Conservation (phyloP, 805 yeast species). For the Saitoella complicata region DNA sequence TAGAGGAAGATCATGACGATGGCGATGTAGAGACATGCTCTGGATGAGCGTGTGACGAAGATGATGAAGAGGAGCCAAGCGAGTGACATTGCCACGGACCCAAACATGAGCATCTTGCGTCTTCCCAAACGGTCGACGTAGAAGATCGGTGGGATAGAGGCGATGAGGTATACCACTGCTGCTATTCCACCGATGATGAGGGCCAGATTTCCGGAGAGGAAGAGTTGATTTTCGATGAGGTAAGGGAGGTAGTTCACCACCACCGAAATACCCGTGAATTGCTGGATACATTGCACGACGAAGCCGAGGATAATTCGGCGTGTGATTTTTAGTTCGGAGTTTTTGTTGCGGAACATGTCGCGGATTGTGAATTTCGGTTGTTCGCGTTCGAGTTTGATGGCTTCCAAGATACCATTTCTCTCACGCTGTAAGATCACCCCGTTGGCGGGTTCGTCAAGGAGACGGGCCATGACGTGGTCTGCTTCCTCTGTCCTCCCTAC, state of each 20-base stretch:
- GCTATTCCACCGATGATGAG: background rate
- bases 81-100: background rate
- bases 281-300: background rate
- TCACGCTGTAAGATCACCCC: background rate
- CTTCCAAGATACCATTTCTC: background rate
- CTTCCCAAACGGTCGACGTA: background rate
- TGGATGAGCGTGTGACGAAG: background rate
- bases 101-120: background rate
- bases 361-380: background rate
- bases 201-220: background rate
- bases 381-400: background rate
- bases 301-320: background rate
- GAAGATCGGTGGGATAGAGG: background rate
- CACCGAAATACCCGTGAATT: background rate
- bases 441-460: background rate
- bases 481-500: constrained; percentile 30
- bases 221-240: background rate
- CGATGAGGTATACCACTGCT: background rate
- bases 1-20: constrained; percentile 39
- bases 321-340: background rate
- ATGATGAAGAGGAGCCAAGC: background rate
- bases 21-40: background rate
- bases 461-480: constrained; percentile 21
- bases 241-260: background rate
- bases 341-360: background rate